phyloP scores from a whole-genome alignment of 768 basidiomycete genomes.

The Collybia sp. region DNA sequence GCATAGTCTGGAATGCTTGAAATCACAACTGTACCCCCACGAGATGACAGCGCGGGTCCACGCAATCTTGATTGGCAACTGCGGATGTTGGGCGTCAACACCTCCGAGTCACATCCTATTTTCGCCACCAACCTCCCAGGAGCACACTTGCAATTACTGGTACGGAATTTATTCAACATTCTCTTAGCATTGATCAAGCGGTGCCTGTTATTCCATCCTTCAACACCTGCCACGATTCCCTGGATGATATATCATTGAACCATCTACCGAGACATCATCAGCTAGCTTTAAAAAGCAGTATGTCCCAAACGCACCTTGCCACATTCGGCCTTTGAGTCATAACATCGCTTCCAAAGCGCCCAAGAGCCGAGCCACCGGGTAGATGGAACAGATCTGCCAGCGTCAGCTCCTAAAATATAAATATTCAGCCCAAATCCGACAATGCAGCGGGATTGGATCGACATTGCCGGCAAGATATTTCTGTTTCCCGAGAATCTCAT shows the following conservation, averaged over 20 bases:
- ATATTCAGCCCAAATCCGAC: neutral
- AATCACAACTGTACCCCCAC: too few species aligned
- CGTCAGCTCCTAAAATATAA: slow-evolving; percentile 26
- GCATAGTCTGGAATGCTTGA: too few species aligned
- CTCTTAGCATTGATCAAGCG: too few species aligned
- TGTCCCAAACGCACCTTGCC: slow-evolving; percentile 19
- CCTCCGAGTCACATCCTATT: too few species aligned
- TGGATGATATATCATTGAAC: slow-evolving; percentile 40
- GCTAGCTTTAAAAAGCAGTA: neutral
- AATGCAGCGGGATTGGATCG: slow-evolving; percentile 4
- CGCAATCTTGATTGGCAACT: too few species aligned
- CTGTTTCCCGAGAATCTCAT: slow-evolving; percentile 37
- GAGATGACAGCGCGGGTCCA: too few species aligned
- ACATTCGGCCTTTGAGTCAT: slow-evolving; percentile 31
- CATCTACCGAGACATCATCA: slow-evolving; percentile 22
- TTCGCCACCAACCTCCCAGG: too few species aligned
- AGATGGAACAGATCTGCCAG: slow-evolving; percentile 51
- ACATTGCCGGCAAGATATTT: slow-evolving; percentile 39
- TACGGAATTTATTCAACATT: too few species aligned
- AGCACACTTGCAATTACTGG: too few species aligned
- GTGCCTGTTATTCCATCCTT: too few species aligned
- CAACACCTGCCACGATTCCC: slow-evolving; percentile 30
- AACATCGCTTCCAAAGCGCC: slow-evolving; percentile 12
- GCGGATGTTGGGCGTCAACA: too few species aligned
- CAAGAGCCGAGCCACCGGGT: slow-evolving; percentile 20